Percentiles rank a stretch among this genome's conserved stretches.
phyloP scores from a whole-genome alignment of 2,329 filamentous ascomycete species.

The Tolypocladium sp. region DNA sequence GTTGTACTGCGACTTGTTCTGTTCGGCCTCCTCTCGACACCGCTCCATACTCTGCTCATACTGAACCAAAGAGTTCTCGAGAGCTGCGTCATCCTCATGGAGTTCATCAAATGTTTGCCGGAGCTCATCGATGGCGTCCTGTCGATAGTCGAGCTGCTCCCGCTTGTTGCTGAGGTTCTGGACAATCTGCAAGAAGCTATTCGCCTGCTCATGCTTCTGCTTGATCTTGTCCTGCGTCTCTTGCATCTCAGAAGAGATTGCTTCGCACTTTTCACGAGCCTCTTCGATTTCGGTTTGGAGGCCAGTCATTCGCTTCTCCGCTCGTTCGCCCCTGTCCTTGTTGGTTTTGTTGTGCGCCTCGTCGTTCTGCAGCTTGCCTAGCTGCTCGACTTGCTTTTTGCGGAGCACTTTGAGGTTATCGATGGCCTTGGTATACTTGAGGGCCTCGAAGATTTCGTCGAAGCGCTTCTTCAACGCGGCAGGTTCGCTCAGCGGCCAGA shows the following conservation, averaged over 20 bases:
- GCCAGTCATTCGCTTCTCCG: conserved; percentile 54
- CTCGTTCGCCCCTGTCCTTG: conserved; percentile 73
- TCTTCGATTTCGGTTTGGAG: conserved; percentile 59
- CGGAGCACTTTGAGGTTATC: conserved; percentile 83
- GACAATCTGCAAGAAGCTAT: conserved; percentile 65
- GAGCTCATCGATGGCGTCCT: conserved; percentile 62
- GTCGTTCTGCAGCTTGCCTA: conserved; percentile 62
- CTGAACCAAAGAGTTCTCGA: conserved; percentile 62
- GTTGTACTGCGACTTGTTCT: conserved; percentile 54
- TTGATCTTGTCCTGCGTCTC: conserved; percentile 48
- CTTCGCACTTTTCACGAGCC: conserved; percentile 47
- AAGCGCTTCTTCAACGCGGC: conserved; percentile 83
- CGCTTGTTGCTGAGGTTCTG: conserved; percentile 68
- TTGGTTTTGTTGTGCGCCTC: conserved; percentile 72
- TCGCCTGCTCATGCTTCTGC: conserved; percentile 63
- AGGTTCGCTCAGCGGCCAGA: conserved; percentile 94
- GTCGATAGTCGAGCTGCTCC: conserved; percentile 61
- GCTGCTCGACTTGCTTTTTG: conserved; percentile 72
- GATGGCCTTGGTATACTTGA: conserved; percentile 95
- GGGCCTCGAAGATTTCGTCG: conserved; percentile 94
- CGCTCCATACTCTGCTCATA: conserved; percentile 67
- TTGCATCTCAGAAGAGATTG: conserved; percentile 51
- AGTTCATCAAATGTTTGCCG: conserved; percentile 67
- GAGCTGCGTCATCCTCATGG: conserved; percentile 65
- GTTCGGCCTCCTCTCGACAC: conserved; percentile 53